Base-by-base conservation (phyloP, 2,329 filamentous ascomycete genomes). In the Sporothrix schenckii region DNA sequence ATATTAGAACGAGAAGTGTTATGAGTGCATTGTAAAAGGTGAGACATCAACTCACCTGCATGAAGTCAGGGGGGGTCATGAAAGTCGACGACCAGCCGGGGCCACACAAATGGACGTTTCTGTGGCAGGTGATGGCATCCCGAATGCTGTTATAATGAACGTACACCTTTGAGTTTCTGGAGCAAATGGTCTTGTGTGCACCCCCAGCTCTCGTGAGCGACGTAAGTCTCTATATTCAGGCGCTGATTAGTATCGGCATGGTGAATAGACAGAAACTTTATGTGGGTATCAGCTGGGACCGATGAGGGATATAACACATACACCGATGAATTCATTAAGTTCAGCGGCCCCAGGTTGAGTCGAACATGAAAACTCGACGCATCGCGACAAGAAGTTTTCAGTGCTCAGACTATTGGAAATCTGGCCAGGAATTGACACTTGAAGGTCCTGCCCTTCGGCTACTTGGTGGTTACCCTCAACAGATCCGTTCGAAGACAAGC, bases 121-220 rank as follows among this genome's bases (percentile, higher is more conserved):
- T 79, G 70, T 83, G 80, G 9, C 85, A 82, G 44, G 82, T 80
- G 68, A 82, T 84, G 7, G 88, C 83, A 76, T 90, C 88, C 66
- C 86, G 83, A 66, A 89, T 84, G 74, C 91, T 88, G 7, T 82
- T 79, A 74, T 91, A 89, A 4, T 83, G 84, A 30, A 89, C 78
- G 70, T 84, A 86, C 41, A 88, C 81, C 65, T 80, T 83, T 4
- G 82, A 81, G 58, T 77, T 77, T 39, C 76, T 74, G 4, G 76
- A 72, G 19, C 80, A 77, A 1, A 84, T 72, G 34, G 80, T 78
- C 11, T 77, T 80, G 9, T 75, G 76, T 24, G 83, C 83, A 41
- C 81, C 77, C 65, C 80, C 79, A 52, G 77, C 73, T 60, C 77
- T 69, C 6, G 80, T 80, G 21, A 76, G 73, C 65, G 78, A 74